phyloP scores from a whole-genome alignment of 2,329 filamentous ascomycete species.

The Cercospora sp. region DNA sequence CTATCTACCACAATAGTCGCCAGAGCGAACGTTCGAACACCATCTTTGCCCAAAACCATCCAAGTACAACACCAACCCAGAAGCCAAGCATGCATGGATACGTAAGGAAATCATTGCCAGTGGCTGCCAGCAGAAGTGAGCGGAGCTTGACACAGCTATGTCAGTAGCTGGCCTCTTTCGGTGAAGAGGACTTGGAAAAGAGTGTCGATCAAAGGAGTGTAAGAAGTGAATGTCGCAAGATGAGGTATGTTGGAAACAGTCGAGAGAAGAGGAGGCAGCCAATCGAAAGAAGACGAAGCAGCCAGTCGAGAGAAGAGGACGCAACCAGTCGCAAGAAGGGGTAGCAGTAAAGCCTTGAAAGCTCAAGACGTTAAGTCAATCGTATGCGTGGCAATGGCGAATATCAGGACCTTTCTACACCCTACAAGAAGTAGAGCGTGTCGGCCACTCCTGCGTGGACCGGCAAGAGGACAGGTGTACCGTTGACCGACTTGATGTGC shows the following conservation, averaged over 20 bases:
- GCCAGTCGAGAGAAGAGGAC: not conserved
- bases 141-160: constrained; percentile 22
- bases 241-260: not conserved
- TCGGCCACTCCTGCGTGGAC: constrained; percentile 8
- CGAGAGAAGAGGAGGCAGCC: not conserved
- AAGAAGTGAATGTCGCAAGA: constrained; percentile 11
- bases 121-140: constrained; percentile 13
- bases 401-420: not conserved
- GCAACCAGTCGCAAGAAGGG: not conserved
- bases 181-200: constrained; percentile 20
- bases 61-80: not conserved
- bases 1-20: not conserved
- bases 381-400: not conserved
- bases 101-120: not conserved
- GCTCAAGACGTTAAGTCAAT: not conserved
- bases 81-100: not conserved
- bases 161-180: constrained; percentile 19
- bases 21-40: not conserved
- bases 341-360: not conserved
- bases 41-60: not conserved
- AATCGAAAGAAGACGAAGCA: no score
- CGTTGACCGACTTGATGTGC: no score
- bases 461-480: not conserved
- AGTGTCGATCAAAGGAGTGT: constrained; percentile 10
- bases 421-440: constrained; percentile 24